Evolutionary conservation across 176 grass and related monocot genomes (phyloP), one percentile per base, ranked within the genome.

Genomic region (Poa annua): DNA sequence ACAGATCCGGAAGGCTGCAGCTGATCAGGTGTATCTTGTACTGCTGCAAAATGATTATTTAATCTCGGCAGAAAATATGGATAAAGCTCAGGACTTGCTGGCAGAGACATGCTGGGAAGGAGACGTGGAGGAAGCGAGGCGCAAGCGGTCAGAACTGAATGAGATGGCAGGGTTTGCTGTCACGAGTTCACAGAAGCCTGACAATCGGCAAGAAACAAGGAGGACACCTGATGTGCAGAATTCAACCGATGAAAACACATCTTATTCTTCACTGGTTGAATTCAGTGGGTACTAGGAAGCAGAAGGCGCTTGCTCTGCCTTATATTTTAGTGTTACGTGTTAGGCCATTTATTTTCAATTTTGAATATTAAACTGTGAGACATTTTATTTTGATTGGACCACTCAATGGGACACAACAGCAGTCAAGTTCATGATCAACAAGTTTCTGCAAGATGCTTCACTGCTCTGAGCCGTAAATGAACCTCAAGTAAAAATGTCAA

Each of bases 41-140:
- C 78, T 98, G 76, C 82, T 95, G 83, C 93, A 96, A 89, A 96
- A 87, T 60, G 84, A 83, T 39, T 47, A 81, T 65, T 63, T 90
- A 32, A 60, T 99, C 60, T 51, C 65, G 12, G 59, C 47, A 1
- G 89, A 94, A 44, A 90, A 84, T 32, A 85, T 83, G 52, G 83
- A 92, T 75, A 88, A 76, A 90, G 89, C 96, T 8, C 88, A 87
- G 74, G 87, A 90, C 87, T 48, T 99, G 38, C 25, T 99, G 10
- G 80, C 86, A 1, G 91, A 99, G 70, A 96, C 83, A 45, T 93
- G 91, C 81, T 99, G 96, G 96, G 96, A 99, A 83, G 96, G 91
- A 85, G 91, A 84, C 50, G 64, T 92, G 38, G 89, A 89, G 61
- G 91, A 90, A 77, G 93, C 92, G 3, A 88, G 84, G 79, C 80